phyloP scores from a whole-genome alignment of 2,329 filamentous ascomycete species.

The Calonectria montana region DNA sequence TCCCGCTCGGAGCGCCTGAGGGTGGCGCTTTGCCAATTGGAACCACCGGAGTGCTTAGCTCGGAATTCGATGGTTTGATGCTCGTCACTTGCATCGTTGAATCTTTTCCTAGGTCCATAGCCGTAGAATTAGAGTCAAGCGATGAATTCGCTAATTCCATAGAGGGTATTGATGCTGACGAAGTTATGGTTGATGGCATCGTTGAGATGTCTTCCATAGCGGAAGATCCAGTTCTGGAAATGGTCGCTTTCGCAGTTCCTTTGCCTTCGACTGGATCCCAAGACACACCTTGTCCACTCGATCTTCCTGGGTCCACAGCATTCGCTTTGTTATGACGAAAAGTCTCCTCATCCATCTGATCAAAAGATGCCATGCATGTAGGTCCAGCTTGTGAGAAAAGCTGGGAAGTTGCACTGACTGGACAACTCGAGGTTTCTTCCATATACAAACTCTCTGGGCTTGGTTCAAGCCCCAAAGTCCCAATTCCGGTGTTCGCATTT shows the following conservation, averaged over 20 bases:
- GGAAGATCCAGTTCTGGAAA: constrained; percentile 20
- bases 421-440: neutral
- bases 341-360: constrained; percentile 2
- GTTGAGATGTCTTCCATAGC: constrained; percentile 24
- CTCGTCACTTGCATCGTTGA: constrained; percentile 24
- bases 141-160: constrained; percentile 33
- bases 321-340: constrained; percentile 1
- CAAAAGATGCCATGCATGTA: constrained; percentile 25
- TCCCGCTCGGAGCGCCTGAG: constrained; percentile 33
- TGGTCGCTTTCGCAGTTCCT: constrained; percentile 23
- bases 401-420: neutral
- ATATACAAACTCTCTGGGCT: neutral
- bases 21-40: constrained; percentile 28
- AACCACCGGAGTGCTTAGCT: constrained; percentile 11
- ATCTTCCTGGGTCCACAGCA: constrained; percentile 10
- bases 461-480: constrained; percentile 6
- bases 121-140: constrained; percentile 27
- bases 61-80: constrained; percentile 23
- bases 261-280: constrained; percentile 24
- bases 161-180: constrained; percentile 28
- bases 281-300: neutral
- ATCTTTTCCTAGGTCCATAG: constrained; percentile 12
- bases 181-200: constrained; percentile 18
- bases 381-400: neutral
- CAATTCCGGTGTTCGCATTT: neutral